A percentile compares a stretch with the other conserved stretches of the same genome.
Evolutionary conservation across 441 rosid genomes (phyloP).

Genomic region (Gossypium davidsonii): DNA sequence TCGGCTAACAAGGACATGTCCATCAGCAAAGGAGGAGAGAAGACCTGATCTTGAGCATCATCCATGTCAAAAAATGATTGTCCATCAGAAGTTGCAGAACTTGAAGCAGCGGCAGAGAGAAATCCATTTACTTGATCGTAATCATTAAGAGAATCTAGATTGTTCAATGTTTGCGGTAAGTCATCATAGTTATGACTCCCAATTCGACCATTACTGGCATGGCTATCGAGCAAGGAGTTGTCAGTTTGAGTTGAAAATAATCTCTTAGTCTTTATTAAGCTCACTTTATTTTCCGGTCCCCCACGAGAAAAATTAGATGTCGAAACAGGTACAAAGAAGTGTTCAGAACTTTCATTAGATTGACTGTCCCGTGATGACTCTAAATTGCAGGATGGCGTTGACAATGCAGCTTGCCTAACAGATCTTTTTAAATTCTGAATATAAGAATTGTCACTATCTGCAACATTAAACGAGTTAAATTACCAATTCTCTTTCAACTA

Average conservation of each 20-base stretch:
- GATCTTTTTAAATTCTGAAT: slow-evolving; percentile 82
- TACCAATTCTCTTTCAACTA: neutral
- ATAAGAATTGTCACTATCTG: slow-evolving; percentile 60
- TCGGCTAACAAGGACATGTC: slow-evolving; percentile 69
- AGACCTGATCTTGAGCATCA: slow-evolving; percentile 66
- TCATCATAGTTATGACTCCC: slow-evolving; percentile 61
- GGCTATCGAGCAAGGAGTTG: slow-evolving; percentile 38
- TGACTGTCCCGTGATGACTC: slow-evolving; percentile 68
- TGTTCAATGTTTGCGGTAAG: slow-evolving; percentile 50
- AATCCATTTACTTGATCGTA: slow-evolving; percentile 70
- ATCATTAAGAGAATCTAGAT: slow-evolving; percentile 61
- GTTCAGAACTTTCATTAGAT: slow-evolving; percentile 75
- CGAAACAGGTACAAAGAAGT: slow-evolving; percentile 81
- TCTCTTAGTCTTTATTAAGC: slow-evolving; percentile 43
- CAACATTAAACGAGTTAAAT: slow-evolving; percentile 20
- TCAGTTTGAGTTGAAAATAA: slow-evolving; percentile 46
- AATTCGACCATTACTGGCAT: slow-evolving; percentile 32
- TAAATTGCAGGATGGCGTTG: slow-evolving; percentile 54
- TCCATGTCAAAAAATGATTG: slow-evolving; percentile 62
- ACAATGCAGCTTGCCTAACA: slow-evolving; percentile 84
- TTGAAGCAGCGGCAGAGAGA: slow-evolving; percentile 57
- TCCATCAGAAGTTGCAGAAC: slow-evolving; percentile 50
- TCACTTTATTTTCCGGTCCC: slow-evolving; percentile 47
- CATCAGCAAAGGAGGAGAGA: slow-evolving; percentile 89
- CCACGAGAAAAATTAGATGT: slow-evolving; percentile 46